Evolutionary conservation across 495 filamentous ascomycete species (phyloP).

Genomic region (Mycothermus thermophilus): DNA sequence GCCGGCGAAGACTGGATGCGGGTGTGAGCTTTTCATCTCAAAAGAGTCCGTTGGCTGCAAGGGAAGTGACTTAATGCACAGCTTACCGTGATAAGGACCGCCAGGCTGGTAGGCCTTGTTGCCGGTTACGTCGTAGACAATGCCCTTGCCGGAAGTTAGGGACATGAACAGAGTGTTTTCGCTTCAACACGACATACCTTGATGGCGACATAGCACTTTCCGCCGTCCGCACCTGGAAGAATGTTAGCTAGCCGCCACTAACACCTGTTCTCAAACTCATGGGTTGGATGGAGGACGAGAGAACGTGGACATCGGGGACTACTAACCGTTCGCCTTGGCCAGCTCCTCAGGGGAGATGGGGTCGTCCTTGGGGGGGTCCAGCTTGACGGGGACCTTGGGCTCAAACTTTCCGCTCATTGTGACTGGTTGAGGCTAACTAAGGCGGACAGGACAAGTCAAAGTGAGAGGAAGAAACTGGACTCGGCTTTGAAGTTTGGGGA

Average conservation of each 20-base stretch:
- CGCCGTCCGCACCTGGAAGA: slow-evolving; percentile 42
- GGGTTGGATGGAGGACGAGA: too few relatives aligned
- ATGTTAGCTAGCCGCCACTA: too few relatives aligned
- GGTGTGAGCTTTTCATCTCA: not conserved
- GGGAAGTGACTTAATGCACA: not conserved
- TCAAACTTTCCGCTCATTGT: slow-evolving; percentile 59
- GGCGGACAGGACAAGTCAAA: not conserved
- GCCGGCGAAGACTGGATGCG: slow-evolving; percentile 68
- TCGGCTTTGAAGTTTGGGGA: too few relatives aligned
- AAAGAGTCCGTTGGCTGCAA: too few relatives aligned
- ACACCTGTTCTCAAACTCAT: too few relatives aligned
- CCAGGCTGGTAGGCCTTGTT: slow-evolving; percentile 76
- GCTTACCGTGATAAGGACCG: slow-evolving; percentile 70
- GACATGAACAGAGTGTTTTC: too few relatives aligned
- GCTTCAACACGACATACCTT: slow-evolving; percentile 47
- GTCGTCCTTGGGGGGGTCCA: slow-evolving; percentile 80
- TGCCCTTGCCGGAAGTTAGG: slow-evolving; percentile 45
- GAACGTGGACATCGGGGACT: too few relatives aligned
- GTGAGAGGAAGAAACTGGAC: not conserved
- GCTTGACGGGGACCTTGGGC: slow-evolving; percentile 68
- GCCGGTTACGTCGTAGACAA: slow-evolving; percentile 81
- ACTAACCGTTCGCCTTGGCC: slow-evolving; percentile 66
- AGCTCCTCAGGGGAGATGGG: slow-evolving; percentile 63
- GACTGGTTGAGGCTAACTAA: not conserved
- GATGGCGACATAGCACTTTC: slow-evolving; percentile 82